A percentile compares a stretch with the other conserved stretches of the same genome.
Evolutionary conservation across 495 filamentous ascomycete species (phyloP).

Genomic region (Hypoxylon perforatum): DNA sequence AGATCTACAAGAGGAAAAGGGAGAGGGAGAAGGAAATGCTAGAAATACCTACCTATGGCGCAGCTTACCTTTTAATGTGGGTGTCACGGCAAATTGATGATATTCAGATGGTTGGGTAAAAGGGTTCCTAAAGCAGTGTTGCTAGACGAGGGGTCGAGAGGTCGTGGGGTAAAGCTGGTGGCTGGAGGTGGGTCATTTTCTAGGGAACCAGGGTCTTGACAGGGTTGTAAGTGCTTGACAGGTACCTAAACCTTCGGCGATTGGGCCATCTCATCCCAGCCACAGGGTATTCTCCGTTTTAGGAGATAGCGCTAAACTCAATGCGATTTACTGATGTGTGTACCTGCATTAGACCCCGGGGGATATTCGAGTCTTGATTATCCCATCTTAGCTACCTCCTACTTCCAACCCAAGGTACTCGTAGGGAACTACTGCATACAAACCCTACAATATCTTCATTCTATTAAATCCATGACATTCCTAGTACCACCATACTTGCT

Average conservation of each 20-base stretch:
- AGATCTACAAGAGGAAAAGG: constrained; percentile 32
- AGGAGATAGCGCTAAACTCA: no score
- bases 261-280: constrained; percentile 18
- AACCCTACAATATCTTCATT: no score
- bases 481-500: no score
- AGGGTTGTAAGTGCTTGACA: no score
- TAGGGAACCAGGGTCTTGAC: background rate
- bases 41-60: constrained; percentile 23
- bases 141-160: no score
- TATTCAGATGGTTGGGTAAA: constrained; percentile 47
- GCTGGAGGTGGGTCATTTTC: constrained; percentile 19
- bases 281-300: constrained; percentile 13
- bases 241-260: background rate
- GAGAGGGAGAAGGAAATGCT: constrained; percentile 16
- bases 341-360: constrained; percentile 37
- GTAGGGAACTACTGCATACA: background rate
- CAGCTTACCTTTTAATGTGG: constrained; percentile 37
- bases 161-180: constrained; percentile 10
- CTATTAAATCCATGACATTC: no score
- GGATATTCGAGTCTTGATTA: background rate
- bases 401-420: background rate
- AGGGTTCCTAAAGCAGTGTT: no score
- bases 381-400: background rate
- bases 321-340: background rate
- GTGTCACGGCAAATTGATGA: constrained; percentile 18